Conservation (phyloP, 2,329 filamentous ascomycete genomes). For the Aureobasidium mangrovei region DNA sequence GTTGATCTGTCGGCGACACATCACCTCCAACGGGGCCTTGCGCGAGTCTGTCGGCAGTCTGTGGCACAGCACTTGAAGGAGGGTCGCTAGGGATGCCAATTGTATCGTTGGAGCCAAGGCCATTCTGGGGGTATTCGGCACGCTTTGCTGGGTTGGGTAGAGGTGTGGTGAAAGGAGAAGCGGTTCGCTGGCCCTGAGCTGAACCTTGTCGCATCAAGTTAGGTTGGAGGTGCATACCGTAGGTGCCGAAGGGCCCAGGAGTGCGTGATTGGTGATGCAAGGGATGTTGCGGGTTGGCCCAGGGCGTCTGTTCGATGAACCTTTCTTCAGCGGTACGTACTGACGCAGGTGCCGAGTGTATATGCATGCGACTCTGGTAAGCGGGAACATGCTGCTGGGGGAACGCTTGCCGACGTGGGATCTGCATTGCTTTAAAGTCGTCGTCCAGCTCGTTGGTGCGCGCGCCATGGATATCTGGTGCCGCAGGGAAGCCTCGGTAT, state of each 20-base stretch:
- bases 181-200: slow-evolving; percentile 14
- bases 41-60: slow-evolving; percentile 21
- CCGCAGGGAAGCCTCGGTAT: slow-evolving; percentile 91
- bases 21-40: slow-evolving; percentile 14
- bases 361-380: slow-evolving; percentile 2
- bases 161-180: slow-evolving; percentile 25
- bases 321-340: slow-evolving; percentile 49
- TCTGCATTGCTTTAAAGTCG: slow-evolving; percentile 70
- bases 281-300: slow-evolving; percentile 69
- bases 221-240: slow-evolving; percentile 14
- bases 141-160: slow-evolving; percentile 20
- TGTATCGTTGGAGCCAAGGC: slow-evolving; percentile 18
- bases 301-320: slow-evolving; percentile 81
- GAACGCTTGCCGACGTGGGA: slow-evolving; percentile 15
- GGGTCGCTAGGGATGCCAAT: slow-evolving; percentile 22
- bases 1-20: slow-evolving; percentile 14
- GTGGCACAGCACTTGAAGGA: slow-evolving; percentile 25
- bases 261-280: slow-evolving; percentile 16
- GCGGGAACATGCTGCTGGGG: slow-evolving; percentile 17
- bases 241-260: slow-evolving; percentile 14
- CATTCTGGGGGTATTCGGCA: slow-evolving; percentile 7
- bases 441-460: slow-evolving; percentile 68
- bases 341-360: slow-evolving; percentile 12
- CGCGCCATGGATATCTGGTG: slow-evolving; percentile 71
- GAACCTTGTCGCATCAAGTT: slow-evolving; percentile 14